phyloP scores from a whole-genome alignment of 2,329 filamentous ascomycete species.

The Microsporum canis region DNA sequence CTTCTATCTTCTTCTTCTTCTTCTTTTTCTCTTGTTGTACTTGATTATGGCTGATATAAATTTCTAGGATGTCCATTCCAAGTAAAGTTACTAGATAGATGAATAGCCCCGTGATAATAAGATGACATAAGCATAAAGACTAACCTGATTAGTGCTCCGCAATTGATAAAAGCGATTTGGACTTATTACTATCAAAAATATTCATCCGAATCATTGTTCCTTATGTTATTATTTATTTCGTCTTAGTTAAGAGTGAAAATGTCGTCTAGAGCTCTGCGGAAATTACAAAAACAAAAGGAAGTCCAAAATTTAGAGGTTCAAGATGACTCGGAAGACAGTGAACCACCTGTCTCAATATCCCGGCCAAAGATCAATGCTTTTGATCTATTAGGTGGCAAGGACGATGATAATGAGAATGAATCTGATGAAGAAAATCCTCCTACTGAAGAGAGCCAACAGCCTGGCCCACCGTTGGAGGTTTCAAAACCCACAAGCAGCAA shows the following conservation, averaged over 20 bases:
- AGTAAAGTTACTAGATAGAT: background rate
- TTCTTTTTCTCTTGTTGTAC: background rate
- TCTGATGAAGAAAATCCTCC: conserved; percentile 19
- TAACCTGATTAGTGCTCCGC: background rate
- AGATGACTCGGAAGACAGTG: conserved; percentile 33
- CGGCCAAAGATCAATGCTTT: conserved; percentile 43
- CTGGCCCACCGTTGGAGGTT: conserved; percentile 8
- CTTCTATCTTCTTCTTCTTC: background rate
- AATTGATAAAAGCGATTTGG: background rate
- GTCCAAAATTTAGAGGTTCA: conserved; percentile 36
- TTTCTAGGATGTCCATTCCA: background rate
- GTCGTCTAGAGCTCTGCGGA: conserved; percentile 56
- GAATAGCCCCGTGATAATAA: background rate
- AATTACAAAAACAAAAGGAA: conserved; percentile 51
- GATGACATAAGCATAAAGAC: background rate
- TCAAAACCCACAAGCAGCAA: conserved; percentile 21
- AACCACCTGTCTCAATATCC: conserved; percentile 20
- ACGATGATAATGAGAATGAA: conserved; percentile 25
- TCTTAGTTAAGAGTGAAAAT: conserved; percentile 28
- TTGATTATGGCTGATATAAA: background rate
- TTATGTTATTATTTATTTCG: too few relatives aligned
- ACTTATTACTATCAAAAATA: background rate
- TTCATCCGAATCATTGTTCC: too few relatives aligned
- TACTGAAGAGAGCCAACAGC: conserved; percentile 14
- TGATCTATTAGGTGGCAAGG: conserved; percentile 38